A percentile compares a stretch with the other conserved stretches of the same genome.
These are phyloP conservation scores for Thraustochytrium sp. DNA, from an alignment of 352 stramenopile species.

Conservation along the genomic window DNA sequence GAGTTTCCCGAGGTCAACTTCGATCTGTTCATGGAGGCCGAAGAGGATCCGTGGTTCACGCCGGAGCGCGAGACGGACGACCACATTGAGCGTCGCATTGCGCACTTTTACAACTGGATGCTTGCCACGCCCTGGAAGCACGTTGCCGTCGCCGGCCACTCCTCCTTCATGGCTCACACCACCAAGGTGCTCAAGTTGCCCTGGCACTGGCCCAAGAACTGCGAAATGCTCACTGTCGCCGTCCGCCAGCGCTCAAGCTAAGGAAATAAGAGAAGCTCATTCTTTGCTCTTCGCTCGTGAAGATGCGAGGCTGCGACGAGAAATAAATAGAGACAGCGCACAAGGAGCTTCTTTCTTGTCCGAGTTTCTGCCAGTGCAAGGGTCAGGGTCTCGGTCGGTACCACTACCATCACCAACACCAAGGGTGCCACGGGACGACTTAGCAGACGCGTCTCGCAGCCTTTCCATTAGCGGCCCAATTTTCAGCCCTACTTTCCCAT, in stretches of 20 bases:
- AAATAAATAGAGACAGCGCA: too few relatives aligned
- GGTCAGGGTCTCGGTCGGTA: too few relatives aligned
- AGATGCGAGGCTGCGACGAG: too few relatives aligned
- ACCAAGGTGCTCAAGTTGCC: neutral
- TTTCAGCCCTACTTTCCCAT: too few relatives aligned
- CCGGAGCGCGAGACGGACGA: neutral
- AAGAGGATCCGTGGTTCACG: neutral
- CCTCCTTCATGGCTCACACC: slow-evolving; percentile 15
- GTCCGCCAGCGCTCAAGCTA: neutral
- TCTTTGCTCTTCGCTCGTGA: too few relatives aligned
- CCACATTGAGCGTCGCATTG: slow-evolving; percentile 18
- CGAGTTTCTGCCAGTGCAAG: too few relatives aligned
- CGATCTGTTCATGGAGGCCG: slow-evolving; percentile 18
- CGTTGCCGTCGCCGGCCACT: slow-evolving; percentile 29
- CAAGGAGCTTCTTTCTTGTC: too few relatives aligned
- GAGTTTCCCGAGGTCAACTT: slow-evolving; percentile 28
- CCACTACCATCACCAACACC: too few relatives aligned
- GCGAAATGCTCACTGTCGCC: neutral
- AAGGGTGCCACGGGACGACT: too few relatives aligned
- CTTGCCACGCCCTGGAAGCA: neutral
- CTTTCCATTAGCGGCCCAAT: too few relatives aligned
- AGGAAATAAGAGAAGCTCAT: too few relatives aligned
- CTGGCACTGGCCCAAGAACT: slow-evolving; percentile 12
- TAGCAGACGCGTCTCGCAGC: too few relatives aligned
- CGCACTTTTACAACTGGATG: slow-evolving; percentile 32